A percentile compares a stretch with the other conserved stretches of the same genome.
Evolutionary conservation across 305 asterid species (phyloP).

Genomic region (Fraxinus sp.): DNA sequence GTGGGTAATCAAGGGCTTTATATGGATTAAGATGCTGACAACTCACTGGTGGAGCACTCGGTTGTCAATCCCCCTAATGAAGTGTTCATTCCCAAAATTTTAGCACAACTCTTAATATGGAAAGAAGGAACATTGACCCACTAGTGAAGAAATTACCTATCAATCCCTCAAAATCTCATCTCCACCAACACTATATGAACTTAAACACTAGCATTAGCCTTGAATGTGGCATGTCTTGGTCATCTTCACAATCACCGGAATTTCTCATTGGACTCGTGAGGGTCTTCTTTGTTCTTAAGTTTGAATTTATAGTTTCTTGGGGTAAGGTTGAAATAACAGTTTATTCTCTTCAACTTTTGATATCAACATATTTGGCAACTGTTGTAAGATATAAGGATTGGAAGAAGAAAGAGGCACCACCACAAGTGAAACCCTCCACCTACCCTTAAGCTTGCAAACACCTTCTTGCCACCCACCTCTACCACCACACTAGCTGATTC

Average conservation of each 20-base stretch:
- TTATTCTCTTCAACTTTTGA: not conserved
- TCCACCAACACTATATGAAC: not conserved
- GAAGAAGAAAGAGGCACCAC: not conserved
- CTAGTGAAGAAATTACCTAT: not conserved
- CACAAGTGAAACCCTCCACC: not conserved
- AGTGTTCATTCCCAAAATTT: not conserved
- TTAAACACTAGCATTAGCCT: constrained; percentile 2
- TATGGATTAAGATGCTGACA: not conserved
- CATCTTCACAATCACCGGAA: not conserved
- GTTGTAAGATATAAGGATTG: not conserved
- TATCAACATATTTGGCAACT: not conserved
- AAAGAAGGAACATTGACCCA: not conserved
- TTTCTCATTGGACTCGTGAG: not conserved
- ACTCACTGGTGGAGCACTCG: not conserved
- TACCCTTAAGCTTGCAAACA: not conserved
- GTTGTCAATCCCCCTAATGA: not conserved
- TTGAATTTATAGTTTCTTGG: not conserved
- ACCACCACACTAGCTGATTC: not conserved
- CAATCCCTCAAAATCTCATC: not conserved
- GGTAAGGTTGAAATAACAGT: constrained; percentile 7
- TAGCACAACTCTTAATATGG: not conserved
- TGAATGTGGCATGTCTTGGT: constrained; percentile 1
- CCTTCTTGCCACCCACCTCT: not conserved
- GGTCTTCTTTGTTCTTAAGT: not conserved
- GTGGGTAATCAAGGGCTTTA: not conserved